Percentiles rank a stretch among this genome's conserved stretches.
Evolutionary conservation across 1,139 yeast species (phyloP).

Genomic region (Suhomyces coccinellae): DNA sequence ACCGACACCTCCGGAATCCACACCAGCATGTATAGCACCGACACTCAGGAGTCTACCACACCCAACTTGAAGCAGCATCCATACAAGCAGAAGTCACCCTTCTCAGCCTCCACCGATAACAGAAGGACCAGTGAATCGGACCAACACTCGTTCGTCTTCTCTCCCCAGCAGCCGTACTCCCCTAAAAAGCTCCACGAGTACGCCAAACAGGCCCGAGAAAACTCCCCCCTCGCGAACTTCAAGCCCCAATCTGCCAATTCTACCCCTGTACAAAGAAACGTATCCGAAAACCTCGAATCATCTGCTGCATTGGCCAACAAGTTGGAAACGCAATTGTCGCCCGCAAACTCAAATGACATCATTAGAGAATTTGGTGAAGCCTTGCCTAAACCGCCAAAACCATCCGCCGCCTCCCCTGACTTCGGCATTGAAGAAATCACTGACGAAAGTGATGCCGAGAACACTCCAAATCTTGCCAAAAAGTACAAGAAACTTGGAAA

Average conservation of each 20-base stretch:
- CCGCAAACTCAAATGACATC: constrained; percentile 5
- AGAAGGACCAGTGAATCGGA: constrained; percentile 17
- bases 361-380: constrained; percentile 15
- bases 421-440: constrained; percentile 43
- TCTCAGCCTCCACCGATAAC: neutral
- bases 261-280: constrained; percentile 15
- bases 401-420: constrained; percentile 25
- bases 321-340: constrained; percentile 23
- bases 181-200: constrained; percentile 25
- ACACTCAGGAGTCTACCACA: constrained; percentile 2
- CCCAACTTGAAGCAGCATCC: constrained; percentile 3
- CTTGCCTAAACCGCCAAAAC: constrained; percentile 13
- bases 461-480: constrained; percentile 4
- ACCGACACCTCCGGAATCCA: constrained; percentile 5
- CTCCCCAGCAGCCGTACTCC: constrained; percentile 15
- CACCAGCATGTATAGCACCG: constrained; percentile 8
- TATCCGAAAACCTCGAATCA: constrained; percentile 29
- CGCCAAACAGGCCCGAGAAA: constrained; percentile 19
- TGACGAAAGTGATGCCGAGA: constrained; percentile 31
- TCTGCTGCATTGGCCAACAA: constrained; percentile 29
- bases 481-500: neutral
- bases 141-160: constrained; percentile 37
- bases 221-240: constrained; percentile 27
- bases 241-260: constrained; percentile 16
- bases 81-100: constrained; percentile 3